phyloP scores from a whole-genome alignment of 2,329 filamentous ascomycete species.

The Fusarium camptoceras region DNA sequence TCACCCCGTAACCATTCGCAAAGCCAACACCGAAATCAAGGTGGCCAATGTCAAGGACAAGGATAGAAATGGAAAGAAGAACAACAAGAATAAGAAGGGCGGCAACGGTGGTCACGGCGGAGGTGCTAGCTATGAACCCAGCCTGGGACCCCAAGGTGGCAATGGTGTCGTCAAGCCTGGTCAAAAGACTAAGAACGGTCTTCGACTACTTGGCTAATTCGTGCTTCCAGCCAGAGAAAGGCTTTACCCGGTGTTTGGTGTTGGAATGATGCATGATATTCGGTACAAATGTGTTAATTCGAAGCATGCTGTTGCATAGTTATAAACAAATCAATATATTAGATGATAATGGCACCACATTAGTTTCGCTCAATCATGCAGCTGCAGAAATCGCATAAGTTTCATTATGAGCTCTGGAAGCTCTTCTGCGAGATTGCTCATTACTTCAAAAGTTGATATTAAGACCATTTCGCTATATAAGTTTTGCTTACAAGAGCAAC shows the following conservation, averaged over 20 bases:
- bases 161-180: constrained; percentile 71
- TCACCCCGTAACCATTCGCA: constrained; percentile 88
- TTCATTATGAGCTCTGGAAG: background rate
- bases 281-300: background rate
- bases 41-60: constrained; percentile 76
- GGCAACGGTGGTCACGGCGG: constrained; percentile 46
- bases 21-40: constrained; percentile 92
- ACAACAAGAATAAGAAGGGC: constrained; percentile 53
- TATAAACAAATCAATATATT: background rate
- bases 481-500: background rate
- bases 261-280: constrained; percentile 28
- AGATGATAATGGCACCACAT: background rate
- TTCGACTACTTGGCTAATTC: constrained; percentile 68
- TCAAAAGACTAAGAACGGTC: constrained; percentile 74
- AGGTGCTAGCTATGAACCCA: constrained; percentile 60
- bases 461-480: too few relatives aligned
- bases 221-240: background rate
- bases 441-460: background rate
- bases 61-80: constrained; percentile 53
- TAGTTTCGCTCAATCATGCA: background rate
- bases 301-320: background rate
- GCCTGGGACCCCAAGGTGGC: constrained; percentile 61
- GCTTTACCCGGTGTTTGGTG: constrained; percentile 34
- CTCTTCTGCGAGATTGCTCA: background rate
- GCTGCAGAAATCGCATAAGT: background rate